Conservation (phyloP, 2,329 filamentous ascomycete genomes). For the Juglanconis oblonga region DNA sequence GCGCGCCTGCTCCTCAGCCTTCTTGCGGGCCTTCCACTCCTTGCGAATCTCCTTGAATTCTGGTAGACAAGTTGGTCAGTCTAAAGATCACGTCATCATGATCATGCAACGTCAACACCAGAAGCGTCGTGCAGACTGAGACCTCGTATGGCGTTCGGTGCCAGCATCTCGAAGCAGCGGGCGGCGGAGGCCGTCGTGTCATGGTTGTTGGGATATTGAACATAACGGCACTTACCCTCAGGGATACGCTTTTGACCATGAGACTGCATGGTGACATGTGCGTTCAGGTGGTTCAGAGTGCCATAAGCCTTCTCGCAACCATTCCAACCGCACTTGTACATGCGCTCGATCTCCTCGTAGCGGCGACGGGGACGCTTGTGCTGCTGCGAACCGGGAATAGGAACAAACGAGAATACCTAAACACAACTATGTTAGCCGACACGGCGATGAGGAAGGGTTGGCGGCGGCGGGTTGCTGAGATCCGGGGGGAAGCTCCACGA, state of each 20-base stretch:
- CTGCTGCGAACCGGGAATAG: slow-evolving; percentile 93
- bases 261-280: slow-evolving; percentile 98
- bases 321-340: slow-evolving; percentile 99
- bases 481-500: background rate
- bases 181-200: background rate
- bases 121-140: background rate
- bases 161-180: slow-evolving; percentile 1
- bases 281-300: slow-evolving; percentile 94
- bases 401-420: slow-evolving; percentile 97
- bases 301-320: slow-evolving; percentile 98
- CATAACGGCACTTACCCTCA: slow-evolving; percentile 68
- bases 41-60: slow-evolving; percentile 99
- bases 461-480: background rate
- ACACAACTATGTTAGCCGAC: slow-evolving; percentile 25
- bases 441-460: background rate
- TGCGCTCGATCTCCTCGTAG: slow-evolving; percentile 98
- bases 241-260: slow-evolving; percentile 93
- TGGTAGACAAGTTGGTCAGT: slow-evolving; percentile 39
- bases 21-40: slow-evolving; percentile 99
- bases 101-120: too few species aligned
- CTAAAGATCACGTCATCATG: background rate
- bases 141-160: slow-evolving; percentile 21
- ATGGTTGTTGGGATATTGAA: too few species aligned
- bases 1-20: slow-evolving; percentile 89
- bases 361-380: slow-evolving; percentile 91